phyloP scores from a whole-genome alignment of 225 moss, liverwort and hornwort species.

The Pseudoscleropodium purum region DNA sequence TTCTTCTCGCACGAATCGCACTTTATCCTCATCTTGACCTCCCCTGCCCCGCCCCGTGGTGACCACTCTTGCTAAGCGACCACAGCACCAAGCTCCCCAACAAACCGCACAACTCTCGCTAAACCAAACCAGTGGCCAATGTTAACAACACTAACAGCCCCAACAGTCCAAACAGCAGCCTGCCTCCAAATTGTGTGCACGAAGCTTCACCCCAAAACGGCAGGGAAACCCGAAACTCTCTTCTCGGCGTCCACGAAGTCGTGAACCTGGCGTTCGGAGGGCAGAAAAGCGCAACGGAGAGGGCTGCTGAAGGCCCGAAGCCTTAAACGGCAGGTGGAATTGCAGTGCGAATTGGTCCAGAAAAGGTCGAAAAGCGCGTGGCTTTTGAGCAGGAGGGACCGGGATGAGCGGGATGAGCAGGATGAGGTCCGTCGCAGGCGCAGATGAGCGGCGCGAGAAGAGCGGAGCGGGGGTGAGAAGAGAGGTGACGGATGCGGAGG shows the following conservation, averaged over 20 bases:
- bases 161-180: background rate
- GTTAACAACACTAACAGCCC: background rate
- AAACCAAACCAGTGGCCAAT: background rate
- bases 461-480: background rate
- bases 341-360: background rate
- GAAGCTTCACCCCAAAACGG: background rate
- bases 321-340: background rate
- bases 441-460: background rate
- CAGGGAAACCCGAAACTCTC: background rate
- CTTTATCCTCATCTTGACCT: conserved; percentile 38
- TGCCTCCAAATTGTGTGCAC: background rate
- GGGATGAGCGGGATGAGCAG: background rate
- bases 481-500: background rate
- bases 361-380: background rate
- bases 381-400: background rate
- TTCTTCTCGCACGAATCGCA: conserved; percentile 40
- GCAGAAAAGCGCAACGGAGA: background rate
- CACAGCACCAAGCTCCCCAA: background rate
- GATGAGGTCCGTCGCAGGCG: background rate
- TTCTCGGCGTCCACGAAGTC: background rate
- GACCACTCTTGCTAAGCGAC: background rate
- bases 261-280: background rate
- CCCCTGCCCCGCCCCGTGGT: background rate
- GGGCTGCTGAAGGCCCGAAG: background rate
- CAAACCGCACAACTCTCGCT: background rate